Evolutionary conservation across 352 stramenopile genomes (phyloP).

Genomic region (Pythium apleroticum): DNA sequence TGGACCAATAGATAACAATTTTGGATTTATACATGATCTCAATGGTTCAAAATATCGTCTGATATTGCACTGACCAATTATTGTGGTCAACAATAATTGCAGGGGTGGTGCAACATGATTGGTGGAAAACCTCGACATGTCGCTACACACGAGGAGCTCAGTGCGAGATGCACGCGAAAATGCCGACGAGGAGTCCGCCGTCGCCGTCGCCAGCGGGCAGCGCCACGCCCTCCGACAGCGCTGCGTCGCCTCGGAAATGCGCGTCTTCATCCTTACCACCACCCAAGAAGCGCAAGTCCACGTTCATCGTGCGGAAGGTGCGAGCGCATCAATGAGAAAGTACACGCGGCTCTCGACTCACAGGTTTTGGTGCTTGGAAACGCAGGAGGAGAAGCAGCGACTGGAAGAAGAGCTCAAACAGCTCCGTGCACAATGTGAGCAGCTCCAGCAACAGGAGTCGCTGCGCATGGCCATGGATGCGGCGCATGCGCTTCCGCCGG

Average conservation of each 20-base stretch:
- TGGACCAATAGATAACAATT: no score
- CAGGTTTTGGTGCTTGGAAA: background rate
- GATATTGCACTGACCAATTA: background rate
- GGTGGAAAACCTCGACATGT: slow-evolving; percentile 11
- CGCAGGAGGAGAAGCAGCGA: slow-evolving; percentile 20
- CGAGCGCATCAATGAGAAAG: background rate
- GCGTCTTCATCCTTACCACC: background rate
- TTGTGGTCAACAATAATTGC: background rate
- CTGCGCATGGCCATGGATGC: background rate
- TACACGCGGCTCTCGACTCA: no score
- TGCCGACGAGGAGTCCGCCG: background rate
- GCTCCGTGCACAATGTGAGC: slow-evolving; percentile 8
- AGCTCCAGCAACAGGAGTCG: background rate
- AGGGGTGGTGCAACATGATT: slow-evolving; percentile 8
- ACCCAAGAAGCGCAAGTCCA: slow-evolving; percentile 18
- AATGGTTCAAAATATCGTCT: no score
- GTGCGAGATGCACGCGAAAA: background rate
- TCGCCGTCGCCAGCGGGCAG: background rate
- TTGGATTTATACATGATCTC: no score
- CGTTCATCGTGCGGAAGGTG: slow-evolving; percentile 19
- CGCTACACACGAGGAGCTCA: background rate
- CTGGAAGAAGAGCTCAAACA: slow-evolving; percentile 13
- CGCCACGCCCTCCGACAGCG: background rate
- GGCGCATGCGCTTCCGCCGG: background rate
- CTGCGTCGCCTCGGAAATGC: background rate